phyloP scores from a whole-genome alignment of 768 basidiomycete genomes.

The Rhizopogon rudus region DNA sequence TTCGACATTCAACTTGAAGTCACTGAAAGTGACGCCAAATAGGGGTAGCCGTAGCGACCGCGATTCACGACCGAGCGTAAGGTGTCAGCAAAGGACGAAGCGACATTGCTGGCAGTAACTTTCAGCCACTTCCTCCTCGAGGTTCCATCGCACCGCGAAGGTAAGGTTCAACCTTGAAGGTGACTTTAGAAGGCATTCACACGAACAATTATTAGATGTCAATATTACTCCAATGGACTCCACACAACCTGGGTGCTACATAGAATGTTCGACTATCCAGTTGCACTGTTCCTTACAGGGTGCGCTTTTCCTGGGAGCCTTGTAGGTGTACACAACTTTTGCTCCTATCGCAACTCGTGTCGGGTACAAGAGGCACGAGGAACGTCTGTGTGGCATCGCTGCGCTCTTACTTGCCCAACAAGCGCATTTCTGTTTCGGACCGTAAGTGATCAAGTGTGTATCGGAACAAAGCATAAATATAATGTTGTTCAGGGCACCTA shows the following conservation, averaged over 20 bases:
- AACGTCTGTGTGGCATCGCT: slow-evolving; percentile 15
- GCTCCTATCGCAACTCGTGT: slow-evolving; percentile 15
- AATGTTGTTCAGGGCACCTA: slow-evolving; percentile 16
- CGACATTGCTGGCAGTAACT: slow-evolving; percentile 12
- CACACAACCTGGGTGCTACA: slow-evolving; percentile 12
- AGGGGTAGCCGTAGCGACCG: slow-evolving; percentile 14
- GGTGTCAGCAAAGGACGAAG: slow-evolving; percentile 14
- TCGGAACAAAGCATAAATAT: not conserved
- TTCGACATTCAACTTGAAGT: not conserved
- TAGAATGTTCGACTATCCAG: slow-evolving; percentile 21
- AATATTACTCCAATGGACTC: slow-evolving; percentile 22
- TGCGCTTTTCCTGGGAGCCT: slow-evolving; percentile 18
- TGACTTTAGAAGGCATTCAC: not conserved
- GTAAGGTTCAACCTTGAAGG: slow-evolving; percentile 5
- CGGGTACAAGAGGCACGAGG: slow-evolving; percentile 14
- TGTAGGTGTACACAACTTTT: slow-evolving; percentile 21
- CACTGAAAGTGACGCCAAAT: not conserved
- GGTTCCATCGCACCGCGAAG: slow-evolving; percentile 22
- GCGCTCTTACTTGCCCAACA: slow-evolving; percentile 20
- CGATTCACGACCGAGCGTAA: slow-evolving; percentile 10
- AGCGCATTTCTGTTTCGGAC: slow-evolving; percentile 24
- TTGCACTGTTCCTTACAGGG: slow-evolving; percentile 18
- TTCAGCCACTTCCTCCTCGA: slow-evolving; percentile 27
- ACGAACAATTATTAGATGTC: slow-evolving; percentile 11
- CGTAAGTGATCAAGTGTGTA: slow-evolving; percentile 10